phyloP scores from a whole-genome alignment of 75 land plant species.

The Ceratopteris richardii region DNA sequence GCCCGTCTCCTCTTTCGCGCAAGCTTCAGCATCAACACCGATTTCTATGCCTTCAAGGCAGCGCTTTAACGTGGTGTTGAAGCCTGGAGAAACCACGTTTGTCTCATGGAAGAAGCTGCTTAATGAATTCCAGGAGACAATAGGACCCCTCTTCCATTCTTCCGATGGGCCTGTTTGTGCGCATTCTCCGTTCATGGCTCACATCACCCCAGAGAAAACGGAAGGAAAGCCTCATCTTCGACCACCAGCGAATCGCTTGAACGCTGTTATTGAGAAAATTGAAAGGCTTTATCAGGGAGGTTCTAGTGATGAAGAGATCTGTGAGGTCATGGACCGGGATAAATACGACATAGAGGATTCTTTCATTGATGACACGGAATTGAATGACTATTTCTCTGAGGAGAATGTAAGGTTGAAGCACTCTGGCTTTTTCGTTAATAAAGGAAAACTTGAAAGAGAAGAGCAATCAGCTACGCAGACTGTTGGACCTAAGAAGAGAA shows the following conservation, averaged over 20 bases:
- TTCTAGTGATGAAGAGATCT: slow-evolving; percentile 65
- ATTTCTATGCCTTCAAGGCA: slow-evolving; percentile 37
- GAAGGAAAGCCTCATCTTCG: neutral
- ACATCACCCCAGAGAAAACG: slow-evolving; percentile 43
- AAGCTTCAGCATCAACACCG: slow-evolving; percentile 13
- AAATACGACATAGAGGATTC: slow-evolving; percentile 96
- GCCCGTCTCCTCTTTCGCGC: too few relatives aligned
- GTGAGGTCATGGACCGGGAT: slow-evolving; percentile 75
- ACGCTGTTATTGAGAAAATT: slow-evolving; percentile 83
- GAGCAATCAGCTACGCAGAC: neutral
- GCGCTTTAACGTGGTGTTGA: slow-evolving; percentile 74
- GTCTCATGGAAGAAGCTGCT: slow-evolving; percentile 90
- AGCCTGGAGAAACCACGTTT: slow-evolving; percentile 70
- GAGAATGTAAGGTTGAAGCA: slow-evolving; percentile 61
- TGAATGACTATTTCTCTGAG: slow-evolving; percentile 94
- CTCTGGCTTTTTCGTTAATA: slow-evolving; percentile 68
- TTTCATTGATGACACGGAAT: slow-evolving; percentile 88
- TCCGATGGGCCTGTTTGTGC: slow-evolving; percentile 34
- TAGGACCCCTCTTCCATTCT: neutral
- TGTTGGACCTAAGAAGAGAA: slow-evolving; percentile 5
- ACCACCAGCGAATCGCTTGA: slow-evolving; percentile 58
- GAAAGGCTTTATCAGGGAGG: slow-evolving; percentile 79
- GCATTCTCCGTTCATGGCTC: slow-evolving; percentile 53
- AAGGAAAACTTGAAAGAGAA: slow-evolving; percentile 70
- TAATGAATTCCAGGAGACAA: slow-evolving; percentile 35